Conservation (phyloP, 2,329 filamentous ascomycete genomes). For the Scedosporium dehoogii region DNA sequence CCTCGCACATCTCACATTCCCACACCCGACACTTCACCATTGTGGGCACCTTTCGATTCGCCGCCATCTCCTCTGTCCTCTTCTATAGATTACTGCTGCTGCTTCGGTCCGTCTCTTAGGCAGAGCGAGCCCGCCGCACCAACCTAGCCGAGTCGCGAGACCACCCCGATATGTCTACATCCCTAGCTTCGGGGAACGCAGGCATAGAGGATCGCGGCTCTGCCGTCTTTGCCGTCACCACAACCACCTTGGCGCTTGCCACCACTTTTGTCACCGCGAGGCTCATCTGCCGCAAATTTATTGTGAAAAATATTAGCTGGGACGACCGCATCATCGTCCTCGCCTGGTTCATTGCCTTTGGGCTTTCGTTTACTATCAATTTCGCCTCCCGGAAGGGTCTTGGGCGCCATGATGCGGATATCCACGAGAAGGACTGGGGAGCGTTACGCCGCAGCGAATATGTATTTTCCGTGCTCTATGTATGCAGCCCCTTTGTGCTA, state of each 20-base stretch:
- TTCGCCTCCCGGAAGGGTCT: conserved; percentile 55
- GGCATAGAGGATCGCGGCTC: conserved; percentile 40
- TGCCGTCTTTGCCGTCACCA: conserved; percentile 60
- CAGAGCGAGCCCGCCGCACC: background rate
- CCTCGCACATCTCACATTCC: background rate
- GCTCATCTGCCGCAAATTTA: conserved; percentile 59
- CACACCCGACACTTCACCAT: background rate
- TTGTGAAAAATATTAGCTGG: conserved; percentile 61
- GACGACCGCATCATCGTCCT: conserved; percentile 76
- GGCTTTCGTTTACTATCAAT: conserved; percentile 56
- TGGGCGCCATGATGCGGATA: conserved; percentile 56
- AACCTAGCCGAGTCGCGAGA: background rate
- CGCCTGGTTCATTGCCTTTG: conserved; percentile 66
- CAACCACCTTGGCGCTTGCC: conserved; percentile 56
- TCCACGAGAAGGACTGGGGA: conserved; percentile 36
- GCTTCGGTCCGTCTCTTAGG: background rate
- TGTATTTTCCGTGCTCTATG: conserved; percentile 54
- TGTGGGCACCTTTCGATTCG: background rate
- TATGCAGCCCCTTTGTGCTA: conserved; percentile 21
- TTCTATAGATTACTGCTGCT: background rate
- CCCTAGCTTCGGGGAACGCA: background rate
- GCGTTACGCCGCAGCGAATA: conserved; percentile 51
- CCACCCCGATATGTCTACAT: conserved; percentile 6
- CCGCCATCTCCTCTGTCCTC: background rate
- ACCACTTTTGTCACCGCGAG: conserved; percentile 67